Conservation (phyloP, 2,329 filamentous ascomycete species). For the Colletotrichum chrysophilum region DNA sequence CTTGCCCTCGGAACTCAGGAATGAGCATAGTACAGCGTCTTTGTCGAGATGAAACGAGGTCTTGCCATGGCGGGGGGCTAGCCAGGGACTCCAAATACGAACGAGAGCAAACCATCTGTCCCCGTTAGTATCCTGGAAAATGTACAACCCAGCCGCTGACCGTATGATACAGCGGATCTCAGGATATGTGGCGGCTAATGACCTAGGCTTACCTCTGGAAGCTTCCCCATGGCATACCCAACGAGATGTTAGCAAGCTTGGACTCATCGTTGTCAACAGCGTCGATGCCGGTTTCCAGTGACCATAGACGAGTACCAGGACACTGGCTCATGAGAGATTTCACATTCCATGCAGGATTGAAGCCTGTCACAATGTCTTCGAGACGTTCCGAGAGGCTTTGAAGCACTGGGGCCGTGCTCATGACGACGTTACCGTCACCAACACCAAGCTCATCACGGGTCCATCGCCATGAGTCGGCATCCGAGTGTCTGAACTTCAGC, state of each 20-base stretch:
- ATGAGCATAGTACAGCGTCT: conserved; percentile 79
- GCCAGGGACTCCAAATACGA: conserved; percentile 81
- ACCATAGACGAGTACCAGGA: conserved; percentile 73
- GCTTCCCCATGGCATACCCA: conserved; percentile 68
- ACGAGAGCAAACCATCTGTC: conserved; percentile 81
- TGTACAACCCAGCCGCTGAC: not conserved
- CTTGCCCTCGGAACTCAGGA: conserved; percentile 73
- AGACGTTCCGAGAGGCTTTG: conserved; percentile 45
- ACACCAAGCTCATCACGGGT: conserved; percentile 67
- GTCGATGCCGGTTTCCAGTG: conserved; percentile 61
- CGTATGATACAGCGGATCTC: not conserved
- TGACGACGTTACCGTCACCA: conserved; percentile 67
- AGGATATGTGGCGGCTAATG: not conserved
- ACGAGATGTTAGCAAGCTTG: conserved; percentile 55
- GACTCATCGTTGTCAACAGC: conserved; percentile 64
- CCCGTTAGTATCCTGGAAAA: conserved; percentile 20
- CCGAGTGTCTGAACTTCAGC: conserved; percentile 66
- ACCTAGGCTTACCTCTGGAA: conserved; percentile 52
- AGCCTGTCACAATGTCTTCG: conserved; percentile 58
- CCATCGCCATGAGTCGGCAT: conserved; percentile 71
- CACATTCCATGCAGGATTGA: conserved; percentile 62
- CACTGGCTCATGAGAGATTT: conserved; percentile 66
- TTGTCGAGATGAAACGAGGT: conserved; percentile 71
- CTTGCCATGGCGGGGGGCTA: conserved; percentile 85
- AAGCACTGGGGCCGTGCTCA: conserved; percentile 39